Evolutionary conservation across 2,329 filamentous ascomycete species (phyloP).

Genomic region (Penicillium rolfsii): DNA sequence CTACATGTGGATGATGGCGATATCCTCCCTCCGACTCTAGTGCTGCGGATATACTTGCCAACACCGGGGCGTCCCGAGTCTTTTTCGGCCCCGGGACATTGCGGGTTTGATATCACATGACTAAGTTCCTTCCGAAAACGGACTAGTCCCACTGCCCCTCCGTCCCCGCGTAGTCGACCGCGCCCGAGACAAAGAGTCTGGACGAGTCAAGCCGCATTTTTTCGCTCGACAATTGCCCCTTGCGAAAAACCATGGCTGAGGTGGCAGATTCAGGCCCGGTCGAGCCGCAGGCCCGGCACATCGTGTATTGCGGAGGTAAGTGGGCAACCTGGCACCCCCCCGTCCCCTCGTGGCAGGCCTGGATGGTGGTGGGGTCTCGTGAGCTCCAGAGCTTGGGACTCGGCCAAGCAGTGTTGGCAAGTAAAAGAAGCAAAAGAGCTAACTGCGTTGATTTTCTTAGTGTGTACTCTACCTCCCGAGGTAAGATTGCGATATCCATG

Average conservation of each 20-base stretch:
- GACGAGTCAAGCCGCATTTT: constrained; percentile 2
- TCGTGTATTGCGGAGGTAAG: constrained; percentile 66
- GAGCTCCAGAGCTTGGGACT: not conserved
- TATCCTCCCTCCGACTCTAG: not conserved
- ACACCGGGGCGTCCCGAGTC: not conserved
- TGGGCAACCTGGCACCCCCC: constrained; percentile 8
- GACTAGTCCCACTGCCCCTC: constrained; percentile 17
- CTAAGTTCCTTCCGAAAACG: constrained; percentile 7
- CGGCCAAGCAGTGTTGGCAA: not conserved
- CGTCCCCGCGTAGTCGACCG: constrained; percentile 12
- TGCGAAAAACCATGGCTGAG: constrained; percentile 37
- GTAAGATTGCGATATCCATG: constrained; percentile 48
- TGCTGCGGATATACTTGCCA: not conserved
- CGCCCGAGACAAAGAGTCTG: not conserved
- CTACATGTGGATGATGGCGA: not conserved
- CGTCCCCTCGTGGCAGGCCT: not conserved
- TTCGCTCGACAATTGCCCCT: not conserved
- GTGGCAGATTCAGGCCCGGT: constrained; percentile 37
- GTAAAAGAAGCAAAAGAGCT: constrained; percentile 5
- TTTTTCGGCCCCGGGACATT: constrained; percentile 6
- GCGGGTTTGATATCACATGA: not conserved
- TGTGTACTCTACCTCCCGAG: constrained; percentile 69
- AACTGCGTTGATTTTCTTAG: constrained; percentile 41
- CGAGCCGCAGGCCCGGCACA: constrained; percentile 56
- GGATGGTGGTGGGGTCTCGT: constrained; percentile 6